Conservation (phyloP, 345 rosid species). For the Eutrema japonicum region DNA sequence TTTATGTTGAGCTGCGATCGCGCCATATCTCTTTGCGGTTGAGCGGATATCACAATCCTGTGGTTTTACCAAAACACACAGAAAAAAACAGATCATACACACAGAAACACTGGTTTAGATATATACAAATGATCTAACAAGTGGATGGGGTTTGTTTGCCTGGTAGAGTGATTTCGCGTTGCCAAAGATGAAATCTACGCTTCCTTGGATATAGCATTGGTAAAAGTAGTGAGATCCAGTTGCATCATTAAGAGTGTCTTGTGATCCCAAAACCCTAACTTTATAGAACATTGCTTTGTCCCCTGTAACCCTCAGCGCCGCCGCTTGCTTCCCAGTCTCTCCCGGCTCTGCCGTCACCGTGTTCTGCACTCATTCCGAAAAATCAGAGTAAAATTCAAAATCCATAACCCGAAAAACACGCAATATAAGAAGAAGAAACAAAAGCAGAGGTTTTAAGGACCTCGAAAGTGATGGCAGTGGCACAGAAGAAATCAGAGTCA, state of each 20-base stretch:
- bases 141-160: constrained; percentile 35
- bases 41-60: constrained; percentile 81
- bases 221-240: constrained; percentile 80
- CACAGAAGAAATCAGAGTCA: constrained; percentile 78
- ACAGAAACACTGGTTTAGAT: too few species aligned
- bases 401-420: neutral
- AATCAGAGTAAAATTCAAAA: neutral
- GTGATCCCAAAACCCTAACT: constrained; percentile 73
- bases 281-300: constrained; percentile 82
- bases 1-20: constrained; percentile 90
- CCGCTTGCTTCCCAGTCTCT: constrained; percentile 79
- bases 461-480: constrained; percentile 82
- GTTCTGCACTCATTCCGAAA: constrained; percentile 55
- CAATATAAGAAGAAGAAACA: neutral
- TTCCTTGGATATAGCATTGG: constrained; percentile 73
- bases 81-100: too few species aligned
- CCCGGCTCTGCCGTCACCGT: constrained; percentile 72
- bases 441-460: constrained; percentile 38
- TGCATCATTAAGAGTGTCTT: constrained; percentile 89
- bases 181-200: constrained; percentile 87
- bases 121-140: neutral
- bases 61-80: constrained; percentile 3
- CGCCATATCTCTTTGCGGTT: constrained; percentile 61
- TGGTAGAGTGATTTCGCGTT: constrained; percentile 73
- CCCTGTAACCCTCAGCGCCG: constrained; percentile 68